A percentile compares a stretch with the other conserved stretches of the same genome.
Conservation (phyloP, 148 eudicot genomes). For the Pharnaceum exiguum region DNA sequence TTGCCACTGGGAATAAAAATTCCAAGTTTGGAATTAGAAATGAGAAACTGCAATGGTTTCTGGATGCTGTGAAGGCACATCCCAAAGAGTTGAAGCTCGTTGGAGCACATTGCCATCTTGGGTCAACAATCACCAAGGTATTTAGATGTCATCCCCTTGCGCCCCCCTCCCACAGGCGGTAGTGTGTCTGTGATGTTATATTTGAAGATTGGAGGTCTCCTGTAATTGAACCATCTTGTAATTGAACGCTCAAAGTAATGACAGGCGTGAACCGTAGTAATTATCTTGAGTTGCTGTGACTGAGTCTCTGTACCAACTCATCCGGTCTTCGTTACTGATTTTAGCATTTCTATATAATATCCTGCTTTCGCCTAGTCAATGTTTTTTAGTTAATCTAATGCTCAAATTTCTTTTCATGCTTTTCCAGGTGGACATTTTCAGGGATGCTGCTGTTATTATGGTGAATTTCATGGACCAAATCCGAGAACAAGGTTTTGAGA, state of each 20-base stretch:
- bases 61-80: conserved; percentile 92
- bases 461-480: conserved; percentile 82
- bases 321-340: too few species aligned
- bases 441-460: conserved; percentile 93
- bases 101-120: conserved; percentile 94
- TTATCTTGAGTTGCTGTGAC: too few species aligned
- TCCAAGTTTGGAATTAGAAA: conserved; percentile 93
- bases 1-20: conserved; percentile 90
- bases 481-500: conserved; percentile 84
- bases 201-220: too few species aligned
- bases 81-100: conserved; percentile 83
- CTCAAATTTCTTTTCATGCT: neutral
- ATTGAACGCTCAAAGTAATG: too few species aligned
- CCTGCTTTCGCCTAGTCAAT: neutral
- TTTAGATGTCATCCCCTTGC: neutral
- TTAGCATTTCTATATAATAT: too few species aligned
- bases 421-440: conserved; percentile 82
- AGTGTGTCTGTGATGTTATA: too few species aligned
- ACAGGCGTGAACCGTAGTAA: too few species aligned
- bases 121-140: conserved; percentile 95
- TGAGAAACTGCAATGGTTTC: conserved; percentile 94
- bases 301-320: too few species aligned
- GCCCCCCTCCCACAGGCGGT: too few species aligned
- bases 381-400: neutral
- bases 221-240: too few species aligned